Conservation (phyloP, 129 eudicot species). For the Glebionis coronaria region DNA sequence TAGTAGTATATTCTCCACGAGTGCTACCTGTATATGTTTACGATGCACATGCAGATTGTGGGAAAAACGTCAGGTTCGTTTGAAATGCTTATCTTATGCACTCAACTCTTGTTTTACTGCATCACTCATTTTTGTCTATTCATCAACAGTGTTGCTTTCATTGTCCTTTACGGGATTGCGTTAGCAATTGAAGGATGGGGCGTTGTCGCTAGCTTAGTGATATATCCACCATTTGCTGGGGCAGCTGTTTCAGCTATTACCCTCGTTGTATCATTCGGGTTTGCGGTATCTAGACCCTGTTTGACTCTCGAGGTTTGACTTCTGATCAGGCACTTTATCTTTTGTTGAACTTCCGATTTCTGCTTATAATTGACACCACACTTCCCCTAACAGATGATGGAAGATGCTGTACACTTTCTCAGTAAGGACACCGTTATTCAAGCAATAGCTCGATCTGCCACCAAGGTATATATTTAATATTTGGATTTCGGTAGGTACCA, state of each 20-base stretch:
- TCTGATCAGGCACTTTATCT: not conserved
- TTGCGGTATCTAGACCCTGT: conserved; percentile 99
- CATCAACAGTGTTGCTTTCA: conserved; percentile 83
- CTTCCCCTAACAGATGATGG: conserved; percentile 72
- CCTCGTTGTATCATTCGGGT: conserved; percentile 96
- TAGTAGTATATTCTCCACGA: conserved; percentile 96
- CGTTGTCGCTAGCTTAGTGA: conserved; percentile 94
- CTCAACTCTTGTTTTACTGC: not conserved
- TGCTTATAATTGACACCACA: conserved; percentile 1
- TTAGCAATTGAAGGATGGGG: conserved; percentile 99
- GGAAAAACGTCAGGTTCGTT: conserved; percentile 94
- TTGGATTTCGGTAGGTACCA: not conserved
- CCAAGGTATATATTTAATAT: conserved; percentile 56
- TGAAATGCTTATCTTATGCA: not conserved
- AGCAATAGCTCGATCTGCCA: conserved; percentile 97
- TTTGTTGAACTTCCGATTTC: not conserved
- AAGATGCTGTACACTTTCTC: conserved; percentile 97
- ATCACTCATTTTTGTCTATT: conserved; percentile 10
- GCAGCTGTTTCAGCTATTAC: conserved; percentile 98
- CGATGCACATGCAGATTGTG: conserved; percentile 99
- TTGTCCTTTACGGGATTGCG: conserved; percentile 90
- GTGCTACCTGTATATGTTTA: conserved; percentile 96
- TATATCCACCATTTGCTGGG: conserved; percentile 97
- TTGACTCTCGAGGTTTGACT: conserved; percentile 85
- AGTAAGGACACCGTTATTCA: conserved; percentile 92